Evolutionary conservation across 2,329 filamentous ascomycete genomes (phyloP).

Genomic region (Malbranchea cinnamomea): DNA sequence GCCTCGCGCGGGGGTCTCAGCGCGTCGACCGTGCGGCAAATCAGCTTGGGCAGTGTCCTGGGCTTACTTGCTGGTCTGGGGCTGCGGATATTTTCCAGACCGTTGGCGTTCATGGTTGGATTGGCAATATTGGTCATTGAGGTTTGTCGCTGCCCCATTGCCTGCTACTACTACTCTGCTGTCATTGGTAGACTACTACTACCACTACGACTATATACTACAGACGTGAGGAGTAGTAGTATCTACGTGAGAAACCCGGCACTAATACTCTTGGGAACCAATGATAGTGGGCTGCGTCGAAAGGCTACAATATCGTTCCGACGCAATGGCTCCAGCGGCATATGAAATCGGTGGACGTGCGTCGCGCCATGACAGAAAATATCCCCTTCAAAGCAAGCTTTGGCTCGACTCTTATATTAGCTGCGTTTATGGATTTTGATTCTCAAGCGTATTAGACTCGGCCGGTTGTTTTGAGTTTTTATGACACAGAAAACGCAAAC

Average conservation of each 20-base stretch:
- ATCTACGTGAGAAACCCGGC: no score
- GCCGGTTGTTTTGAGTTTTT: no score
- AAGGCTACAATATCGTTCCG: constrained; percentile 32
- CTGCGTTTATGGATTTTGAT: constrained; percentile 30
- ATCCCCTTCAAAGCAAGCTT: constrained; percentile 33
- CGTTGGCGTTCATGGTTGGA: constrained; percentile 29
- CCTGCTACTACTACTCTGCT: background rate
- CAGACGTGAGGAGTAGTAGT: no score
- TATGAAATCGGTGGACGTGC: constrained; percentile 26
- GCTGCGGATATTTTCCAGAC: constrained; percentile 30
- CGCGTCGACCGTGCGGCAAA: constrained; percentile 25
- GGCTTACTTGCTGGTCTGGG: constrained; percentile 29
- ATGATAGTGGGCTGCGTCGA: constrained; percentile 30
- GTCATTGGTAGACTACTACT: no score
- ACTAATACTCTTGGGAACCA: background rate
- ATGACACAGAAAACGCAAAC: no score
- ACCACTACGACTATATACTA: no score
- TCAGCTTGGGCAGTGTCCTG: constrained; percentile 31
- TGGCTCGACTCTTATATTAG: constrained; percentile 29
- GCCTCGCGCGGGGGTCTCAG: constrained; percentile 15
- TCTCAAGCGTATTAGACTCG: background rate
- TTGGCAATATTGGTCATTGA: constrained; percentile 30
- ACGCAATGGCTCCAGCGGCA: constrained; percentile 26
- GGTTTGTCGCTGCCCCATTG: constrained; percentile 19
- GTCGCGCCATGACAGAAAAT: constrained; percentile 23